phyloP scores from a whole-genome alignment of 345 rosid species.

The Aegle marmelos region DNA sequence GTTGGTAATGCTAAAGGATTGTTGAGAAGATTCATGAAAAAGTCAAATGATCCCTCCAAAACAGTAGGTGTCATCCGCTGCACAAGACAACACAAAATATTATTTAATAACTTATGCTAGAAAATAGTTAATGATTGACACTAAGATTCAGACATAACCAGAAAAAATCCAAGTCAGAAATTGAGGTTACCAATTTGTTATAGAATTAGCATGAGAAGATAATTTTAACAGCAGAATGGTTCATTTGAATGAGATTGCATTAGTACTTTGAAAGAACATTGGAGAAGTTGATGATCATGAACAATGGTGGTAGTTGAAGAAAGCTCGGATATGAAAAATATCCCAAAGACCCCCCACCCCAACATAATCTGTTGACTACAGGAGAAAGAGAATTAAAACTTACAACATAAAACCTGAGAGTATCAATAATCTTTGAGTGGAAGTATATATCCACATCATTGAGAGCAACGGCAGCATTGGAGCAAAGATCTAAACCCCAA shows the following conservation, averaged over 20 bases:
- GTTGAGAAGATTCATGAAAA: slow-evolving; percentile 61
- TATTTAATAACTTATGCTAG: background rate
- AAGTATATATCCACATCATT: slow-evolving; percentile 62
- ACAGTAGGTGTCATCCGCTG: slow-evolving; percentile 62
- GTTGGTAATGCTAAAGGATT: slow-evolving; percentile 48
- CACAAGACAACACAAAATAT: slow-evolving; percentile 25
- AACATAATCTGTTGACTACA: slow-evolving; percentile 4
- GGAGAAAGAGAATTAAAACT: slow-evolving; percentile 21
- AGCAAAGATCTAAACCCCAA: slow-evolving; percentile 55
- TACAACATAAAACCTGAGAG: slow-evolving; percentile 72
- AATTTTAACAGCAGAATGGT: background rate
- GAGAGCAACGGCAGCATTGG: slow-evolving; percentile 26
- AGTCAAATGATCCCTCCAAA: slow-evolving; percentile 84
- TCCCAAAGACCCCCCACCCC: background rate
- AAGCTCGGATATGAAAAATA: background rate
- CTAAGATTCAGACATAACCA: background rate
- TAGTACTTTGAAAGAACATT: background rate
- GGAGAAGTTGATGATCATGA: background rate
- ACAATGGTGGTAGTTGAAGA: background rate
- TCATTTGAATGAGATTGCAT: background rate
- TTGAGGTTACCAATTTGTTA: background rate
- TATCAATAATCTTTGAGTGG: slow-evolving; percentile 70
- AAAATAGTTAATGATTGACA: background rate
- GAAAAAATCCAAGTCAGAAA: slow-evolving; percentile 1
- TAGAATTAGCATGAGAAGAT: background rate